Percentiles rank a stretch among this genome's conserved stretches.
Conservation (phyloP, 257 asterid genomes). For the Fraxinus anomala region DNA sequence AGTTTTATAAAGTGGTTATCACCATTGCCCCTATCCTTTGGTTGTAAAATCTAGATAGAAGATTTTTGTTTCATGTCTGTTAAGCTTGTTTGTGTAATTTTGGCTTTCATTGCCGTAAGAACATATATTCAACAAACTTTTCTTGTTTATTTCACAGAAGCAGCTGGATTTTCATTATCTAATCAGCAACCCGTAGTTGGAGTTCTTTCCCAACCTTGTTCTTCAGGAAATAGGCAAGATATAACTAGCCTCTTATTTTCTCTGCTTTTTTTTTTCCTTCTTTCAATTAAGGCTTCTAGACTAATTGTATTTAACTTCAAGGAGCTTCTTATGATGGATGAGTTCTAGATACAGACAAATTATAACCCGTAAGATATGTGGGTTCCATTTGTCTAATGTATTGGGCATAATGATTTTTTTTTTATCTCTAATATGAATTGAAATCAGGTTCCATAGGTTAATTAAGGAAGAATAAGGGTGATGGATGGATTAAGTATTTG, state of each 20-base stretch:
- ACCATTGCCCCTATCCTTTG: not conserved
- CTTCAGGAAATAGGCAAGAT: slow-evolving; percentile 87
- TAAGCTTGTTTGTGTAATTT: slow-evolving; percentile 19
- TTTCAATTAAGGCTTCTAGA: slow-evolving; percentile 9
- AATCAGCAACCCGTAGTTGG: slow-evolving; percentile 69
- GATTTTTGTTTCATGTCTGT: slow-evolving; percentile 10
- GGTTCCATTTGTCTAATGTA: not conserved
- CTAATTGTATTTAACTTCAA: not conserved
- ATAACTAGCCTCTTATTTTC: slow-evolving; percentile 26
- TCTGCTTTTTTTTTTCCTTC: not conserved
- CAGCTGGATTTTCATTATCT: slow-evolving; percentile 53
- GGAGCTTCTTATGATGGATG: not conserved
- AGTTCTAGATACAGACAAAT: not conserved
- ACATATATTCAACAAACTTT: slow-evolving; percentile 14
- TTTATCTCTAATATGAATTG: not conserved
- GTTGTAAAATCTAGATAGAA: slow-evolving; percentile 18
- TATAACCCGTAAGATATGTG: not conserved
- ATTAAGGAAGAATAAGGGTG: slow-evolving; percentile 1
- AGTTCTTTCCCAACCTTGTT: slow-evolving; percentile 83
- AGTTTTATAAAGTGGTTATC: not conserved
- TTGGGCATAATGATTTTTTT: not conserved
- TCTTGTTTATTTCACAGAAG: slow-evolving; percentile 46
- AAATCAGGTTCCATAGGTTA: not conserved
- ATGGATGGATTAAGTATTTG: slow-evolving; percentile 22
- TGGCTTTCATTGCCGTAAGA: not conserved